Evolutionary conservation across 192 early-diverging fungal species (phyloP), one percentile per base, ranked within the genome.

Genomic region (Coemansia sp.): DNA sequence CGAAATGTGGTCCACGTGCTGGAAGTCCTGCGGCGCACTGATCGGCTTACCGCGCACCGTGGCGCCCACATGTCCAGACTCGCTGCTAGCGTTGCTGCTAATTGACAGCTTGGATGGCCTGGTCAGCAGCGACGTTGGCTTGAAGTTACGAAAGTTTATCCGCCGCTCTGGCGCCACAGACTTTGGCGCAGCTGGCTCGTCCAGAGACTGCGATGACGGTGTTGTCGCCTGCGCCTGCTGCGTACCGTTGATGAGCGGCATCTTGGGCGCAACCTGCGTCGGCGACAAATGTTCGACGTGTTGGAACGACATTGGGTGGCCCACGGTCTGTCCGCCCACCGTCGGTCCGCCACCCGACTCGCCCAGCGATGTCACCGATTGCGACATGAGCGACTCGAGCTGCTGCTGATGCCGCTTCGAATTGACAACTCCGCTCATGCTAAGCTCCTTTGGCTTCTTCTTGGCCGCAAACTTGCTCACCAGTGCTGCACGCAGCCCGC

Each of bases 281-380:
- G 68, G 71, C 62, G 77, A 80, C 61, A 80, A 54, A 39, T 80
- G 77, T 68, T 80, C 71, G 62, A 80, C 77, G 38, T 80, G 77
- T 16, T 74, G 67, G 55, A 80, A 74, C 38, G 77, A 66, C 68
- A 80, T 74, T 14, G 77, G 77, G 41, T 73, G 67, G 32, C 77
- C 71, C 12, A 80, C 77, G 4, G 72, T 68, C 65, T 71, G 68
- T 3, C 77, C 77, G 39, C 65, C 64, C 16, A 80, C 72, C 23
- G 50, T 80, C 20, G 75, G 75, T 13, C 58, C 64, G 13, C 37
- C 53, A 23, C 59, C 26, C 13, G 16, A 38, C 13, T 58, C 53
- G 20, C 67, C 59, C 13, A 58, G 20, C 11, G 60, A 62, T 2
- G 43, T 54, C 23, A 35, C 55, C 13, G 66, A 64, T 52, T 63